These are phyloP conservation scores for Xerocomus cyaneibrunnescens DNA, from an alignment of 1,284 basidiomycete species.

Conservation along the genomic window DNA sequence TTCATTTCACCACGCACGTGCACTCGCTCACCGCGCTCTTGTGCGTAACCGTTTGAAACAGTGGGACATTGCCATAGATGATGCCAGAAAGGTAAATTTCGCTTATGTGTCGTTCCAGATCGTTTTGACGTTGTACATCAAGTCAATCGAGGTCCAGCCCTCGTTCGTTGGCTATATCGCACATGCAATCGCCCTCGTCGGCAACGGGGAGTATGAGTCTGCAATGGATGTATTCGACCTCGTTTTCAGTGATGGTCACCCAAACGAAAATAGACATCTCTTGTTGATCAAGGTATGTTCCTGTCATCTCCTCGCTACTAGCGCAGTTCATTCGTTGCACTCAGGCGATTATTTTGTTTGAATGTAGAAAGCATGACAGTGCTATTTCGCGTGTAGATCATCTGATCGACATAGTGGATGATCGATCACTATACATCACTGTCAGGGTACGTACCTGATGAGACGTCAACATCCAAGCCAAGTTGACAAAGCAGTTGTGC, in stretches of 20 bases:
- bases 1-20: neutral
- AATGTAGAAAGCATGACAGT: neutral
- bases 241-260: neutral
- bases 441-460: neutral
- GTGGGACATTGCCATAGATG: neutral
- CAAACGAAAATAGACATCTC: neutral
- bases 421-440: neutral
- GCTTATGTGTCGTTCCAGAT: neutral
- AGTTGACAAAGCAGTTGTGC: neutral
- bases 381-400: neutral
- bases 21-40: neutral
- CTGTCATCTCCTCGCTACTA: no score
- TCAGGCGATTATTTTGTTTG: no score
- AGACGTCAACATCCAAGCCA: neutral
- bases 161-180: conserved; percentile 5
- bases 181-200: neutral
- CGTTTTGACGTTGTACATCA: neutral
- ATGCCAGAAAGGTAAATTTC: neutral
- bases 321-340: no score
- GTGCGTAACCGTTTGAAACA: neutral
- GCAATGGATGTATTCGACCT: conserved; percentile 3
- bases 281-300: conserved; percentile 9
- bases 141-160: conserved; percentile 8
- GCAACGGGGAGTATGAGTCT: neutral
- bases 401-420: neutral